These are phyloP conservation scores for Pythium graminicola DNA, from an alignment of 352 stramenopile genomes.

Conservation along the genomic window DNA sequence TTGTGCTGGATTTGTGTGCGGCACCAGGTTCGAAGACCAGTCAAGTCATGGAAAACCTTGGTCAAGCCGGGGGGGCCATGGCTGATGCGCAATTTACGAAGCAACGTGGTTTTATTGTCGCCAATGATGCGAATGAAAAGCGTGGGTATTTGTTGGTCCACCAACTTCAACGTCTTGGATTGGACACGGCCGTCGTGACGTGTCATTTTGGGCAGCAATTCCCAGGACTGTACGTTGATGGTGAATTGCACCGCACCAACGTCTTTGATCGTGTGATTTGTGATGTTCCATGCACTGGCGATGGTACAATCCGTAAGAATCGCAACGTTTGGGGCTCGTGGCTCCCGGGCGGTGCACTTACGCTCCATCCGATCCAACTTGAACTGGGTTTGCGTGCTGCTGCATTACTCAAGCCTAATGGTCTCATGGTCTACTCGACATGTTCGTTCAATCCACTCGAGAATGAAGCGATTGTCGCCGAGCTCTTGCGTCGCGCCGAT, in stretches of 20 bases:
- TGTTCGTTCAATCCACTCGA: conserved; percentile 98
- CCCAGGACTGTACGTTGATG: conserved; percentile 73
- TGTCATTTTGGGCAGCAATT: conserved; percentile 92
- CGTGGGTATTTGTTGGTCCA: conserved; percentile 96
- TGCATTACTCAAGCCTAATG: conserved; percentile 83
- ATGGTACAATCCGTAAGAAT: conserved; percentile 98
- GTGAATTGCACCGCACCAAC: conserved; percentile 32
- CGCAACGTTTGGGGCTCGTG: conserved; percentile 90
- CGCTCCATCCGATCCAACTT: conserved; percentile 91
- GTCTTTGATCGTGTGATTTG: conserved; percentile 97
- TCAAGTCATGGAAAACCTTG: conserved; percentile 91
- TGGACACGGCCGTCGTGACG: conserved; percentile 87
- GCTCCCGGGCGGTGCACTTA: conserved; percentile 76
- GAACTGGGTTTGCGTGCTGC: conserved; percentile 88
- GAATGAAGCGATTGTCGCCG: conserved; percentile 95
- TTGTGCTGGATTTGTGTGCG: conserved; percentile 76
- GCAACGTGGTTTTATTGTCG: conserved; percentile 82
- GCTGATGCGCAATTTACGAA: conserved; percentile 9
- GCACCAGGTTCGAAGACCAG: conserved; percentile 98
- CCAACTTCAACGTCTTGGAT: conserved; percentile 73
- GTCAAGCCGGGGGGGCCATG: conserved; percentile 17
- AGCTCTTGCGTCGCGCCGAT: conserved; percentile 87
- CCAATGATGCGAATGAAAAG: conserved; percentile 95
- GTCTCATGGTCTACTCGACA: conserved; percentile 93
- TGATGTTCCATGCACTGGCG: conserved; percentile 97